Base-by-base conservation (phyloP, 768 basidiomycete genomes). In the Erythrobasidium yunnanense region DNA sequence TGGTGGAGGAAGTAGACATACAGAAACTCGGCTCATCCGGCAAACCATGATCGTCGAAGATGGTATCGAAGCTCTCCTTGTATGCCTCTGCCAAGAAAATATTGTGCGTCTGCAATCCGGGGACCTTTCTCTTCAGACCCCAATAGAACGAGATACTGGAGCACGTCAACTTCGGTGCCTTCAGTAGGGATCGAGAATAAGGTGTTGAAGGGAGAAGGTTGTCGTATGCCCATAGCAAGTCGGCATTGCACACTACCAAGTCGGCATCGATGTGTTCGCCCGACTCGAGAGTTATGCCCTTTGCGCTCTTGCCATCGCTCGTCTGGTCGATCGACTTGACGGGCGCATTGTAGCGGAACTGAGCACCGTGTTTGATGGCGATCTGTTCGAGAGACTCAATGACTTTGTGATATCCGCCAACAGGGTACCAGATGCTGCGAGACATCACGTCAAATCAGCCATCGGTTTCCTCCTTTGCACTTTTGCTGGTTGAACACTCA, bases 111-210 rank as follows among this genome's bases (percentile, higher is more conserved):
- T 75, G 72, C 32, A 79, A 69, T 1, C 71, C 69, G 1, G 72
- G 71, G 23, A 76, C 71, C 32, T 66, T 73, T 25, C 74, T 69
- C 55, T 78, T 73, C 73, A 79, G 75, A 1, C 75, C 74, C 78
- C 78, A 79, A 71, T 79, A 79, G 69, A 79, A 78, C 25, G 75
- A 76, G 60, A 79, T 78, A 4, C 73, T 74, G 2, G 78, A 78
- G 72, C 78, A 79, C 25, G 70, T 70, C n/a, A 70, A 66, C 13
- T 73, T 67, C 25, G 70, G 66, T 47, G 69, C 57, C 22, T 68
- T 69, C 18, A 57, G 33, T 0, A 70, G 25, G 33, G 62, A 66
- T 55, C 63, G 62, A 45, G 70, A 66, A 57, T 70, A 72, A 20
- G 47, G 47, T 17, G 71, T 66, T 33, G 55, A 42, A 32, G 74